phyloP scores from a whole-genome alignment of 306 rosid genomes.

The Cicer chorassanicum region DNA sequence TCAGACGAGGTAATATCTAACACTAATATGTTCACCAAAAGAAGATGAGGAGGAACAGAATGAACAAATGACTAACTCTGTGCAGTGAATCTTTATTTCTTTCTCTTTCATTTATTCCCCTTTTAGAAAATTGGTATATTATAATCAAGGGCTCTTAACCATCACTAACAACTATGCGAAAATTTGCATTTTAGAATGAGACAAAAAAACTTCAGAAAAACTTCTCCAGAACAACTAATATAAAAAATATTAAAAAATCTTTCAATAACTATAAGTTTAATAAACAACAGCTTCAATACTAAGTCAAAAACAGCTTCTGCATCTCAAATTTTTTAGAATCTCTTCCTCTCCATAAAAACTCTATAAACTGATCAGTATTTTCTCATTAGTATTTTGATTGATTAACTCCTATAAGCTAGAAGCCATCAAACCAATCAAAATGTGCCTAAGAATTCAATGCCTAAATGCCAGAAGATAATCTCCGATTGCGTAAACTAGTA shows the following conservation, averaged over 20 bases:
- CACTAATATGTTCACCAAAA: neutral
- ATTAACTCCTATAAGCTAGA: neutral
- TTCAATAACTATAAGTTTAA: too few species aligned
- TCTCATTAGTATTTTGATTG: neutral
- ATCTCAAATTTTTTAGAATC: neutral
- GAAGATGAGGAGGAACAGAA: neutral
- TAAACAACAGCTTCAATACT: too few species aligned
- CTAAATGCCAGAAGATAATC: constrained; percentile 19
- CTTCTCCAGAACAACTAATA: too few species aligned
- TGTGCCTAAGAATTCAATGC: neutral
- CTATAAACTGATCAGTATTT: neutral
- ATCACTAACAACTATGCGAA: neutral
- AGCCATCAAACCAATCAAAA: neutral
- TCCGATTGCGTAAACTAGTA: neutral
- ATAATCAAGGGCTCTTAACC: constrained; percentile 12
- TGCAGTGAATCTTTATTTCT: neutral
- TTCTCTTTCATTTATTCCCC: constrained; percentile 1
- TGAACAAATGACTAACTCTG: neutral
- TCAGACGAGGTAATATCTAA: neutral
- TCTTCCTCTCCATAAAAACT: neutral
- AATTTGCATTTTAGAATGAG: neutral
- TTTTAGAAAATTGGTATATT: neutral
- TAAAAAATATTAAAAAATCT: too few species aligned
- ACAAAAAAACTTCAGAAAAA: neutral
- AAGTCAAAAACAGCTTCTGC: neutral